phyloP scores from a whole-genome alignment of 495 filamentous ascomycete genomes.

The Chaetomium tenue region DNA sequence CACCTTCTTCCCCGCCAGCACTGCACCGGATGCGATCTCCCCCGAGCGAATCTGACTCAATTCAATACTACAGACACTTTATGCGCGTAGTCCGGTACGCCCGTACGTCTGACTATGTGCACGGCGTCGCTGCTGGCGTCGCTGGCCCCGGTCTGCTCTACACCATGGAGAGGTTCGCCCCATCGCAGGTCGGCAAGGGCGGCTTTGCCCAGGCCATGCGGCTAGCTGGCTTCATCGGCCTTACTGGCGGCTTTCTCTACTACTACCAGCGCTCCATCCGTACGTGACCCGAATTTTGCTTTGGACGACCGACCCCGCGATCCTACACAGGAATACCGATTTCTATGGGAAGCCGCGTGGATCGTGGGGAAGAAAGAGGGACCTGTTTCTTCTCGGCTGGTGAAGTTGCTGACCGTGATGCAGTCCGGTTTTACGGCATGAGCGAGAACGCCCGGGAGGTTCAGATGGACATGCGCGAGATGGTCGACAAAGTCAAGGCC shows the following conservation, averaged over 20 bases:
- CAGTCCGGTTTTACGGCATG: conserved; percentile 91
- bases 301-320: background rate
- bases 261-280: conserved; percentile 69
- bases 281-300: conserved; percentile 37
- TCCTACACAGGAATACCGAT: background rate
- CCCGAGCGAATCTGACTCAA: conserved; percentile 27
- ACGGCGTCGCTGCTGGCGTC: conserved; percentile 62
- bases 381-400: background rate
- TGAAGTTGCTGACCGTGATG: conserved; percentile 10
- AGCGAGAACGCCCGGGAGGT: conserved; percentile 86
- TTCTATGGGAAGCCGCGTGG: background rate
- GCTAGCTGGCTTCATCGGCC: conserved; percentile 65
- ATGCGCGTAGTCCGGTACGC: conserved; percentile 85
- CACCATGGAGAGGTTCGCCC: conserved; percentile 75
- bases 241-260: conserved; percentile 71
- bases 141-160: conserved; percentile 69
- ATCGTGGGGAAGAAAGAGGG: background rate
- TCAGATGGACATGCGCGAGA: conserved; percentile 96
- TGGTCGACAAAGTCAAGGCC: conserved; percentile 90
- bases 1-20: conserved; percentile 10
- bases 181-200: conserved; percentile 74
- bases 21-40: background rate
- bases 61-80: conserved; percentile 65
- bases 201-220: conserved; percentile 83
- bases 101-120: conserved; percentile 73